phyloP scores from a whole-genome alignment of 2,329 filamentous ascomycete species.

The Blastomyces silverae region DNA sequence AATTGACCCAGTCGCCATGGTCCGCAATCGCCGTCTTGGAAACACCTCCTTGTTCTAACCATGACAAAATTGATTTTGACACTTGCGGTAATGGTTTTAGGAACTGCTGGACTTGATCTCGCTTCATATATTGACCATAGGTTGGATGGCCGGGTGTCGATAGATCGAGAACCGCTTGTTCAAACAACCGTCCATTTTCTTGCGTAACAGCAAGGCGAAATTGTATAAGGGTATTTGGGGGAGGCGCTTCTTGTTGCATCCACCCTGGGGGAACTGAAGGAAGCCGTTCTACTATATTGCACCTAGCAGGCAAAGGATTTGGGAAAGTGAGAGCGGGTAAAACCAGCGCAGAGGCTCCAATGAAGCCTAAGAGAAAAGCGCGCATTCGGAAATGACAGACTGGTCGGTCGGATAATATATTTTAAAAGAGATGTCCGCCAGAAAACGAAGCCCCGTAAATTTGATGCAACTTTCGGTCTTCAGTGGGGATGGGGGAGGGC shows the following conservation, averaged over 20 bases:
- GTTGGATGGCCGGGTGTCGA: conserved; percentile 53
- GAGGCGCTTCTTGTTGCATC: conserved; percentile 26
- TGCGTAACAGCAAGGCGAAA: conserved; percentile 48
- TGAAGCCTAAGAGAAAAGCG: background rate
- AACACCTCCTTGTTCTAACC: conserved; percentile 51
- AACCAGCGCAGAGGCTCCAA: background rate
- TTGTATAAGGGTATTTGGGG: conserved; percentile 38
- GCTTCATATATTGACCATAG: conserved; percentile 58
- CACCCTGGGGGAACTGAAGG: conserved; percentile 31
- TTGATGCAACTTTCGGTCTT: background rate
- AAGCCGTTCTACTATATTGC: conserved; percentile 30
- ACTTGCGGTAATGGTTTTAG: conserved; percentile 48
- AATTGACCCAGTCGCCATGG: conserved; percentile 56
- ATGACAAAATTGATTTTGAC: conserved; percentile 47
- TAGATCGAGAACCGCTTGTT: conserved; percentile 54
- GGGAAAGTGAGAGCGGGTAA: background rate
- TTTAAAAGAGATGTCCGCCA: background rate
- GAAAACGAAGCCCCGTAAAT: background rate
- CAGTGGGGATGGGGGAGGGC: background rate
- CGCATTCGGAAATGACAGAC: background rate
- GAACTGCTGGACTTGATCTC: conserved; percentile 51
- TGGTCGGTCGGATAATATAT: background rate
- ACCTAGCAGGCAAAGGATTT: conserved; percentile 5
- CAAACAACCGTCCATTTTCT: conserved; percentile 47
- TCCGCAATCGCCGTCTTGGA: conserved; percentile 42